phyloP scores from a whole-genome alignment of 2,329 filamentous ascomycete genomes.

The Sarocladiaceae sp. region DNA sequence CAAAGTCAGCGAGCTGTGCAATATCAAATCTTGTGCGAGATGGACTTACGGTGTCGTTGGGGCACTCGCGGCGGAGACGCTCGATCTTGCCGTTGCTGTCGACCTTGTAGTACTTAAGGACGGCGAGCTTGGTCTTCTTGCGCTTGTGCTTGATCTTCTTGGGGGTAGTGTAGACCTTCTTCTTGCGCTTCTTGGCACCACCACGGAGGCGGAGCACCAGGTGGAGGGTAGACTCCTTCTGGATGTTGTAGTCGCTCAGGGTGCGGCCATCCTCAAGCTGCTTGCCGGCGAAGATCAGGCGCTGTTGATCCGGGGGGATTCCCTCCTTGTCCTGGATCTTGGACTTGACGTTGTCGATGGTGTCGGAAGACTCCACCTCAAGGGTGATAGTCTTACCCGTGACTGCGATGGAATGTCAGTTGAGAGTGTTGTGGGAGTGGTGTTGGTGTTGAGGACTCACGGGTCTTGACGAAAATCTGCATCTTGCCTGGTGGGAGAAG shows the following conservation, averaged over 20 bases:
- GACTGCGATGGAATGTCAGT: conserved; percentile 33
- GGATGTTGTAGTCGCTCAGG: conserved; percentile 99
- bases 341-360: conserved; percentile 99
- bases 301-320: conserved; percentile 98
- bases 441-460: background rate
- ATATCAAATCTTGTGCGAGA: background rate
- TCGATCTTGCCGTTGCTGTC: conserved; percentile 99
- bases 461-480: conserved; percentile 77
- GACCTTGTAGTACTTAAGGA: conserved; percentile 99
- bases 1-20: conserved; percentile 27
- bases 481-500: conserved; percentile 54
- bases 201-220: conserved; percentile 96
- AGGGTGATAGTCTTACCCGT: conserved; percentile 99
- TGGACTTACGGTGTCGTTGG: conserved; percentile 72
- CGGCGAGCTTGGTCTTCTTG: conserved; percentile 99
- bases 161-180: conserved; percentile 99
- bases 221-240: conserved; percentile 99
- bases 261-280: conserved; percentile 99
- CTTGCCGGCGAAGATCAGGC: conserved; percentile 99
- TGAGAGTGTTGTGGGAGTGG: background rate
- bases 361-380: conserved; percentile 99
- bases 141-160: conserved; percentile 99
- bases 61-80: conserved; percentile 97
- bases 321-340: conserved; percentile 99
- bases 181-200: conserved; percentile 99